Evolutionary conservation across 257 asterid species (phyloP).

Genomic region (Solanum corneliomulleri): DNA sequence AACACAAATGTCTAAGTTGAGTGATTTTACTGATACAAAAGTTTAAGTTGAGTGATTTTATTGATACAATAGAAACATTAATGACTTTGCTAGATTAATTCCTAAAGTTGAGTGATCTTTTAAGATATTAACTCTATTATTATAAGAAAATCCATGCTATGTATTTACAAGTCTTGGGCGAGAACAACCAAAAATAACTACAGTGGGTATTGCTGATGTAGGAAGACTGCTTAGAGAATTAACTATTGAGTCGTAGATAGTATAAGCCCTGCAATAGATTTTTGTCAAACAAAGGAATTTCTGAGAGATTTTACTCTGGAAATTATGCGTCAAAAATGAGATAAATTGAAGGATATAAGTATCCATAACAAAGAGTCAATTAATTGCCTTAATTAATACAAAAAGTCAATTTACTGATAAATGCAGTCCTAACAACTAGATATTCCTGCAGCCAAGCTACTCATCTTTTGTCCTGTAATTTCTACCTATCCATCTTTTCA

Average conservation of each 20-base stretch:
- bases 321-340: neutral
- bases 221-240: neutral
- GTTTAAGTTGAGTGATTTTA: too few relatives aligned
- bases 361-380: neutral
- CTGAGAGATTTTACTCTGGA: neutral
- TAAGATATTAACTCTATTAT: neutral
- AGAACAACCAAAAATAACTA: neutral
- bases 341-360: neutral
- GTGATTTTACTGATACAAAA: too few relatives aligned
- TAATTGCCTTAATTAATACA: neutral
- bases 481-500: neutral
- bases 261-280: neutral
- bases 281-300: neutral
- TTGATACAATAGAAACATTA: too few relatives aligned
- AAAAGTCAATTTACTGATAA: neutral
- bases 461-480: neutral
- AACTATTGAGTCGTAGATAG: neutral
- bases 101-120: too few relatives aligned
- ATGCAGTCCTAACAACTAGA: neutral
- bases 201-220: neutral
- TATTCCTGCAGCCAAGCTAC: neutral
- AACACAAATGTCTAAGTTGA: too few relatives aligned
- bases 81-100: too few relatives aligned
- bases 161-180: neutral
- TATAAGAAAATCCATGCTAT: neutral